phyloP scores from a whole-genome alignment of 129 eudicot species.

The Erigeron canadensis region DNA sequence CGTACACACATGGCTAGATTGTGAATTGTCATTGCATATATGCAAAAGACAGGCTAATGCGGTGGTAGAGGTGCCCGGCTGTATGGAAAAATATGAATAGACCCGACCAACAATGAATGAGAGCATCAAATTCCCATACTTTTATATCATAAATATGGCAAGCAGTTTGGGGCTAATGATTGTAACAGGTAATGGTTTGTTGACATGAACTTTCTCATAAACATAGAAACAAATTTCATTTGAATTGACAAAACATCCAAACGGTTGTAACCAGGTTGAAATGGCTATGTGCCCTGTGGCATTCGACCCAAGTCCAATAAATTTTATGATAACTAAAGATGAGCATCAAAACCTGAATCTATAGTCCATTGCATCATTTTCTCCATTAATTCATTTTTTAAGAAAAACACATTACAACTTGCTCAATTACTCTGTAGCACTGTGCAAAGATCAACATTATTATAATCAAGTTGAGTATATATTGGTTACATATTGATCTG shows the following conservation, averaged over 20 bases:
- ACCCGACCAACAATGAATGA: too few species aligned
- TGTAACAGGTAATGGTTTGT: not conserved
- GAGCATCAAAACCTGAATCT: not conserved
- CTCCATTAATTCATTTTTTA: not conserved
- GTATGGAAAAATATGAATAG: too few species aligned
- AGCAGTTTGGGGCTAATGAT: not conserved
- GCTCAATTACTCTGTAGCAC: not conserved
- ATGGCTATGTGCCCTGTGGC: not conserved
- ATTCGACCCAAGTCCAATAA: not conserved
- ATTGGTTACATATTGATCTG: slow-evolving; percentile 14
- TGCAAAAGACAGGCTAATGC: too few species aligned
- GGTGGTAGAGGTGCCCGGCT: too few species aligned
- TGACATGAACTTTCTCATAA: not conserved
- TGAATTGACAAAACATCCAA: too few species aligned
- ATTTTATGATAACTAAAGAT: not conserved
- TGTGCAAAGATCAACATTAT: slow-evolving; percentile 6
- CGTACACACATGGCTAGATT: too few species aligned
- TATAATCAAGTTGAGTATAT: slow-evolving; percentile 6
- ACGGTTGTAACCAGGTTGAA: not conserved
- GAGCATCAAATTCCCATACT: too few species aligned
- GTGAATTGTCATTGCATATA: too few species aligned
- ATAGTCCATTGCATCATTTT: not conserved
- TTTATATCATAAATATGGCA: too few species aligned
- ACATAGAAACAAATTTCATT: not conserved
- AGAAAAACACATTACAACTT: not conserved